phyloP scores from a whole-genome alignment of 257 asterid genomes.

The Galeopsis tetrahit region DNA sequence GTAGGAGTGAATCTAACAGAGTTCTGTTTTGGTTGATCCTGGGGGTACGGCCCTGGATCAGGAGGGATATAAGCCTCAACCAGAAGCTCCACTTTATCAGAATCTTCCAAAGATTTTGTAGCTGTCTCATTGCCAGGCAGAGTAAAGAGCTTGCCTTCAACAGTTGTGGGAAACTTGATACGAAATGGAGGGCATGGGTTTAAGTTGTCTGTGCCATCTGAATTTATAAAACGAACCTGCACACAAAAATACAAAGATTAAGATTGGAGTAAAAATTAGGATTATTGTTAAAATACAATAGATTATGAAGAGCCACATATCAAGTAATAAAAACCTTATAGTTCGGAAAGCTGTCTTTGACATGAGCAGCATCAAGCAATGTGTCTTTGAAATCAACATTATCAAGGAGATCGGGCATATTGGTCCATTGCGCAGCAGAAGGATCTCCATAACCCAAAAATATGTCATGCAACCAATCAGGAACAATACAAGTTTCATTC shows the following conservation, averaged over 20 bases:
- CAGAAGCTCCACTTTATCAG: conserved; percentile 65
- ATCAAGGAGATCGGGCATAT: conserved; percentile 88
- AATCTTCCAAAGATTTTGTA: conserved; percentile 43
- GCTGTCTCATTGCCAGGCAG: conserved; percentile 67
- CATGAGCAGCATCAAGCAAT: conserved; percentile 85
- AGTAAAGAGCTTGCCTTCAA: conserved; percentile 59
- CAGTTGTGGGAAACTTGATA: conserved; percentile 69
- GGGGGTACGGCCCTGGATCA: conserved; percentile 99
- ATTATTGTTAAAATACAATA: background rate
- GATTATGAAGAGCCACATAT: conserved; percentile 21
- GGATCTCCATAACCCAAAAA: conserved; percentile 99
- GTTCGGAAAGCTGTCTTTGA: conserved; percentile 79
- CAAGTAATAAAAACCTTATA: conserved; percentile 64
- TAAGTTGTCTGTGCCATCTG: conserved; percentile 71
- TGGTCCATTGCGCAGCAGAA: conserved; percentile 95
- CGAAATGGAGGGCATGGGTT: conserved; percentile 78
- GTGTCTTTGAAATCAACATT: conserved; percentile 94
- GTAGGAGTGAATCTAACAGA: conserved; percentile 93
- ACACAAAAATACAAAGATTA: conserved; percentile 34
- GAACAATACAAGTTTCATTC: conserved; percentile 99
- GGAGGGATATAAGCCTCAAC: conserved; percentile 90
- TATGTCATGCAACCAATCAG: conserved; percentile 96
- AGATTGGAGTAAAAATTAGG: conserved; percentile 8
- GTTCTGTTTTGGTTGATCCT: conserved; percentile 94
- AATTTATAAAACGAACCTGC: conserved; percentile 75